Evolutionary conservation across 495 filamentous ascomycete species (phyloP).

Genomic region (Rhypophila decipiens): DNA sequence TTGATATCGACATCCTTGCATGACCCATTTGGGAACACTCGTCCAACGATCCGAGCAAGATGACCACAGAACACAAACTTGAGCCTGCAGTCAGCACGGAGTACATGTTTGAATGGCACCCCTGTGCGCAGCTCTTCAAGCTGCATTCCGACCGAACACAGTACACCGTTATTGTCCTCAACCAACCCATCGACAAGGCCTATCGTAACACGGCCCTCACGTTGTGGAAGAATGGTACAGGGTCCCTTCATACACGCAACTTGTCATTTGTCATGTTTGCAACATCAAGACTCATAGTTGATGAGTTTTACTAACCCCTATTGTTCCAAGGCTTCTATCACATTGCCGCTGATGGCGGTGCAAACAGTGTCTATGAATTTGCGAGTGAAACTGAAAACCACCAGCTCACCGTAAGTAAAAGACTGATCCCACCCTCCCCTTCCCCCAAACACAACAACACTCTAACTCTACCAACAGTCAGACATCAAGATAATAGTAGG

Average conservation of each 20-base stretch:
- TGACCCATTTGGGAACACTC: no score
- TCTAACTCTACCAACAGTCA: conserved; percentile 22
- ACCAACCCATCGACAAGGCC: conserved; percentile 57
- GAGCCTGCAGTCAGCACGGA: no score
- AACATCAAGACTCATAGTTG: no score
- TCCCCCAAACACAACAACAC: conserved; percentile 10
- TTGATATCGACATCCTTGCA: no score
- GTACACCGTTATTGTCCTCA: conserved; percentile 66
- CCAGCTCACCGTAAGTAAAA: conserved; percentile 12
- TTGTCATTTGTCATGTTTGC: no score
- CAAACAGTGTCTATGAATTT: conserved; percentile 68
- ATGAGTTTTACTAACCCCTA: no score
- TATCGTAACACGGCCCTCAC: conserved; percentile 40
- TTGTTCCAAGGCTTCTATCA: conserved; percentile 49
- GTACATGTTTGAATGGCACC: no score
- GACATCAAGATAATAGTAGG: conserved; percentile 70
- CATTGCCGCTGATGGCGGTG: conserved; percentile 86
- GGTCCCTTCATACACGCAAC: no score
- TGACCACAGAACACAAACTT: no score
- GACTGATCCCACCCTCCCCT: neutral
- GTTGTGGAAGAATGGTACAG: conserved; percentile 58
- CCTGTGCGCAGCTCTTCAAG: no score
- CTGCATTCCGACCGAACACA: no score
- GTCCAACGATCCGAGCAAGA: no score
- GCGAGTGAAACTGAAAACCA: conserved; percentile 19